These are phyloP conservation scores for Pleomassaria siparia DNA, from an alignment of 2,329 filamentous ascomycete species.

Conservation along the genomic window DNA sequence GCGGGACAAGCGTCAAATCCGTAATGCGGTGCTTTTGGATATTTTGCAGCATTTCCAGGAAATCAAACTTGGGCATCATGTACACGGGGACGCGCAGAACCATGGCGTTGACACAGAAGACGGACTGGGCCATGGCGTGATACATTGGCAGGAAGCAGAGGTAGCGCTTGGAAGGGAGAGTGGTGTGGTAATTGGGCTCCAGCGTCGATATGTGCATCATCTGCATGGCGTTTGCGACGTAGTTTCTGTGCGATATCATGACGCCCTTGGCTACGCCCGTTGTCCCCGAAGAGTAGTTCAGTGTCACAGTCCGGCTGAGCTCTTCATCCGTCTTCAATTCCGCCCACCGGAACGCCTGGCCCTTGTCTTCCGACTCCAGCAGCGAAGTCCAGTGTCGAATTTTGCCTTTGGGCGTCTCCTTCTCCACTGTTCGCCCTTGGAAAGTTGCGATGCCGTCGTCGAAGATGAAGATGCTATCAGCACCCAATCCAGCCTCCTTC, in stretches of 20 bases:
- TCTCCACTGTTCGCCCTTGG: constrained; percentile 43
- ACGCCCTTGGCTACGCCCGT: constrained; percentile 85
- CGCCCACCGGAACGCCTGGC: constrained; percentile 64
- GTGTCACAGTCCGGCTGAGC: constrained; percentile 59
- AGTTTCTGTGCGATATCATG: constrained; percentile 75
- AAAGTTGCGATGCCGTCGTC: constrained; percentile 56
- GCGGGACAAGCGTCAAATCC: constrained; percentile 68
- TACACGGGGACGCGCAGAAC: constrained; percentile 67
- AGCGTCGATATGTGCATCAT: constrained; percentile 53
- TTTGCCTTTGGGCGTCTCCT: constrained; percentile 40
- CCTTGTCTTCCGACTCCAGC: constrained; percentile 51
- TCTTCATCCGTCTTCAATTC: constrained; percentile 55
- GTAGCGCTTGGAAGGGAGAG: constrained; percentile 45
- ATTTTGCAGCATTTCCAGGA: constrained; percentile 68
- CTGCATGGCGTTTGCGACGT: constrained; percentile 69
- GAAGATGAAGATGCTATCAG: constrained; percentile 64
- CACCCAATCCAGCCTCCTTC: constrained; percentile 56
- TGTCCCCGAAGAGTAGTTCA: constrained; percentile 80
- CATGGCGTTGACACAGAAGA: constrained; percentile 63
- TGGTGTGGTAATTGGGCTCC: constrained; percentile 53
- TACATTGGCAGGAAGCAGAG: constrained; percentile 70
- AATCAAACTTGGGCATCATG: constrained; percentile 78
- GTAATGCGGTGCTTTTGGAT: constrained; percentile 71
- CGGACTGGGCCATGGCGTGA: constrained; percentile 62
- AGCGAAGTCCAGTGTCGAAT: constrained; percentile 66